These are phyloP conservation scores for Leccinum longicurvipes DNA, from an alignment of 768 basidiomycete species.

Conservation along the genomic window DNA sequence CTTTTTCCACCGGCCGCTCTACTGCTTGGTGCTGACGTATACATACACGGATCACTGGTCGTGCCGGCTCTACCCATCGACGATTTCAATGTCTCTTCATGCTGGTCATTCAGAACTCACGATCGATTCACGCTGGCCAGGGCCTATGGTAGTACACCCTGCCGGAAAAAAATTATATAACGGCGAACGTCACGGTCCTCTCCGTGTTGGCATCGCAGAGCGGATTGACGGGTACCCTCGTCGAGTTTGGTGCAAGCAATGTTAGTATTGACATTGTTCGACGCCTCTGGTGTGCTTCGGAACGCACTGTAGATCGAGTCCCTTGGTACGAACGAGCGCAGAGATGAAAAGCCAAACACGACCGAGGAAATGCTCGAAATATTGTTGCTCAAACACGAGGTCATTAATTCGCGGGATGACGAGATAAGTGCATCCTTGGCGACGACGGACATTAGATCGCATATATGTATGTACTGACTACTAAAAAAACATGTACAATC, in stretches of 20 bases:
- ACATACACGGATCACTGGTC: not conserved
- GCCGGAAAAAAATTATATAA: too few relatives aligned
- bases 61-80: not conserved
- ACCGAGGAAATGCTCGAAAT: conserved; percentile 16
- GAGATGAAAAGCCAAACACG: conserved; percentile 27
- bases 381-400: conserved; percentile 2
- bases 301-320: not conserved
- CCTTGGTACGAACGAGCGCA: conserved; percentile 18
- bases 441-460: not conserved
- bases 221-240: conserved; percentile 33
- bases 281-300: conserved; percentile 5
- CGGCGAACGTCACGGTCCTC: conserved; percentile 43
- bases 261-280: conserved; percentile 41
- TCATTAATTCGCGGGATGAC: not conserved
- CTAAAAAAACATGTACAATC: conserved; percentile 7
- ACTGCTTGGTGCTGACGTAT: not conserved
- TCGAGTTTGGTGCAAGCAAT: not conserved
- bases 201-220: conserved; percentile 40
- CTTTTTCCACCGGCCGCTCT: not conserved
- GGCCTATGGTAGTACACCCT: conserved; percentile 47
- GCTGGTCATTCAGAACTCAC: conserved; percentile 9
- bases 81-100: not conserved
- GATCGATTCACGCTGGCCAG: conserved; percentile 26
- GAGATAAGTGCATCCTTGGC: not conserved
- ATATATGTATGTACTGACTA: conserved; percentile 5